Percentiles rank a stretch among this genome's conserved stretches.
phyloP scores from a whole-genome alignment of 768 basidiomycete species.

The Trametes cingulata region DNA sequence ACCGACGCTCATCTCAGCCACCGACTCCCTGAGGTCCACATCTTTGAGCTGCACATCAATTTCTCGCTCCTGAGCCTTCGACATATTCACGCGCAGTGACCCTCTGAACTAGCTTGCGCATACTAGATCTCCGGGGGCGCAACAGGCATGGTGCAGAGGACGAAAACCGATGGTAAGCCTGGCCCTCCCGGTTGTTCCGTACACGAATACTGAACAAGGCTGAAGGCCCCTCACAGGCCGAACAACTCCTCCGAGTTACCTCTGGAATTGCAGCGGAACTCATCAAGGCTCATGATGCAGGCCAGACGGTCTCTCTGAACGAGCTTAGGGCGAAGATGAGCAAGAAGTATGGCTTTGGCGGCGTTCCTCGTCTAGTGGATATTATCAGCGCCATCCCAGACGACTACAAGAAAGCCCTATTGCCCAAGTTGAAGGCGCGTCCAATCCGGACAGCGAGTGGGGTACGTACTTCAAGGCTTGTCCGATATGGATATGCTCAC shows the following conservation, averaged over 20 bases:
- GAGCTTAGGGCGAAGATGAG: constrained; percentile 83
- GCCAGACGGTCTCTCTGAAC: constrained; percentile 81
- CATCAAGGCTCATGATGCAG: constrained; percentile 82
- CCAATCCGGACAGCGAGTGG: constrained; percentile 97
- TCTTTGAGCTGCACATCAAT: background rate
- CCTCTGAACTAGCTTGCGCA: too few relatives aligned
- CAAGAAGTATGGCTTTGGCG: constrained; percentile 85
- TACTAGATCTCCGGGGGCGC: too few relatives aligned
- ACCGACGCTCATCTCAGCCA: background rate
- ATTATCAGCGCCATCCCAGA: constrained; percentile 99
- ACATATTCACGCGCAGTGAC: too few relatives aligned
- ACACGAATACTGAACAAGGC: background rate
- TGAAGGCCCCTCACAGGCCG: constrained; percentile 85
- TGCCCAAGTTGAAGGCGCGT: constrained; percentile 88
- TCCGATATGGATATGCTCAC: constrained; percentile 3
- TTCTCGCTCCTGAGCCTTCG: background rate
- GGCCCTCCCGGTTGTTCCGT: background rate
- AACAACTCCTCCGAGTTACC: constrained; percentile 85
- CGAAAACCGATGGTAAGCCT: constrained; percentile 39
- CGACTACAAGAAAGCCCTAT: constrained; percentile 88
- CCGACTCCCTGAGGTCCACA: background rate
- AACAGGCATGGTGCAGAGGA: constrained; percentile 44
- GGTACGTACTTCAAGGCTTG: constrained; percentile 47
- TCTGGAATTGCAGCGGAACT: constrained; percentile 94
- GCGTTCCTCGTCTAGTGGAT: constrained; percentile 91